Conservation (phyloP, 371 early-diverging fungal species). For the Mucor ambiguus region DNA sequence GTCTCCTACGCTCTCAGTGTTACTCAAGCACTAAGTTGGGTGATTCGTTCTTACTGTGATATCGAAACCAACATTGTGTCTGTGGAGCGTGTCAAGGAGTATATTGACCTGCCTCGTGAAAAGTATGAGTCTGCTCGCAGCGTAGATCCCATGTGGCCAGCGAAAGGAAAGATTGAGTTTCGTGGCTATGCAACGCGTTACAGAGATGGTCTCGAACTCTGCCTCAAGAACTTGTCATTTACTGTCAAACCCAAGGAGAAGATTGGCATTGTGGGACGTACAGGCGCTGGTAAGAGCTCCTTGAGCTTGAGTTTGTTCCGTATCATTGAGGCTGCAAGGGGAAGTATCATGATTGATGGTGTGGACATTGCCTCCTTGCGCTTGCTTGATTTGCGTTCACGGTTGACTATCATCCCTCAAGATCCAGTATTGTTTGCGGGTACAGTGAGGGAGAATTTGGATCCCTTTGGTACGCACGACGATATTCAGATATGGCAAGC, state of each 20-base stretch:
- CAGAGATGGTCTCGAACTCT: conserved; percentile 72
- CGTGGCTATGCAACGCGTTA: conserved; percentile 68
- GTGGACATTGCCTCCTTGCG: conserved; percentile 80
- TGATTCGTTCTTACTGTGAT: conserved; percentile 65
- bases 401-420: conserved; percentile 93
- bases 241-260: conserved; percentile 69
- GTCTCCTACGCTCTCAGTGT: conserved; percentile 85
- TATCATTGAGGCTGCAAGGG: conserved; percentile 81
- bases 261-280: conserved; percentile 83
- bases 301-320: conserved; percentile 90
- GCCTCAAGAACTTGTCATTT: conserved; percentile 69
- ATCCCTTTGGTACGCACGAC: conserved; percentile 74
- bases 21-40: conserved; percentile 86
- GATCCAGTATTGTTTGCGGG: conserved; percentile 96
- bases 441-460: conserved; percentile 68
- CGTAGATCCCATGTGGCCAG: conserved; percentile 55
- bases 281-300: conserved; percentile 81
- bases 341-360: conserved; percentile 70
- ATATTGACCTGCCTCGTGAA: conserved; percentile 81
- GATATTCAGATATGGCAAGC: conserved; percentile 88
- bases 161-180: conserved; percentile 69
- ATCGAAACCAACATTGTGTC: conserved; percentile 77
- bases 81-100: conserved; percentile 89
- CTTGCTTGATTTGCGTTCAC: conserved; percentile 68
- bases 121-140: conserved; percentile 62